Evolutionary conservation across 78 protist species (phyloP), one percentile per base, ranked within the genome.

Genomic region (Ministeria vibrans): DNA sequence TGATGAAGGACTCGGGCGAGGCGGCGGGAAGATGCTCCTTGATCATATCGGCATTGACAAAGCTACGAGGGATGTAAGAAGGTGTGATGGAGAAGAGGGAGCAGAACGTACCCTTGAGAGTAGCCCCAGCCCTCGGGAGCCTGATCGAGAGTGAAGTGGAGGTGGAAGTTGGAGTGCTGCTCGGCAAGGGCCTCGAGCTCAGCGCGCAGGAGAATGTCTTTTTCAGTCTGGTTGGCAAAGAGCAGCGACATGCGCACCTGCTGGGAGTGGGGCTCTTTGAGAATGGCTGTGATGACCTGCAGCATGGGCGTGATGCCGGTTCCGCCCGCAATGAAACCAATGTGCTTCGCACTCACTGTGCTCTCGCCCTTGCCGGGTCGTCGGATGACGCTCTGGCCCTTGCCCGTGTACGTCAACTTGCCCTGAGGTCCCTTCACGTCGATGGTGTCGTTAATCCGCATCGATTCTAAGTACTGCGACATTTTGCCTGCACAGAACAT

Each of bases 271-370:
- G 83, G 82, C 32, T 88, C 79, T 42, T 72, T 63, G 32, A 66
- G 55, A 61, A 81, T 63, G 32, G 86, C 92, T 0, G 22, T 28
- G 36, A 86, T 70, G 38, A 81, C 68, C 84, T 88, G 83, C 27
- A 38, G 43, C 75, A 72, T 44, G 38, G 91, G 87, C 30, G 92
- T 88, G 81, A 88, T 80, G 34, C 92, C 92, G 11, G 92, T 75
- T 41, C 92, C 92, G 28, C 92, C 92, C 0, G 87, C 83, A 25
- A 88, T 46, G 89, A 88, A 81, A 34, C 79, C 88, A 42, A 88
- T 0, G 66, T 68, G 41, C 32, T 61, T 64, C 30, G 41, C 78
- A 11, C 23, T 43, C 59, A 55, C 27, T 38, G 38, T 3, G 45
- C 3, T 9, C 43, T 45, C n/a, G 34, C 11, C n/a, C 43, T 72